Evolutionary conservation across 2,329 filamentous ascomycete genomes (phyloP).

Genomic region (Trichophyton equinum): DNA sequence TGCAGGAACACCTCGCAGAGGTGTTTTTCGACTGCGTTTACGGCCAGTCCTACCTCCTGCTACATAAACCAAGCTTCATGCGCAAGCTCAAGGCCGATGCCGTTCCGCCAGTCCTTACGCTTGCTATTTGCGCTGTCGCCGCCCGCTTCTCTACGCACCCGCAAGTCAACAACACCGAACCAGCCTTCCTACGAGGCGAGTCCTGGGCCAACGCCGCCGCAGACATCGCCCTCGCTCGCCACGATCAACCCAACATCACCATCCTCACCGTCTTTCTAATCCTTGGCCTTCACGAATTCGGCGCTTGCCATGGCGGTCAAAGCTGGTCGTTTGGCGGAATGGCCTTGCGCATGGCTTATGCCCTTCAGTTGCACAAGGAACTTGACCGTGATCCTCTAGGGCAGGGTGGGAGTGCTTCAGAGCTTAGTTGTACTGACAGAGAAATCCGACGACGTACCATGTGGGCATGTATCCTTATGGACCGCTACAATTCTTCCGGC

Average conservation of each 20-base stretch:
- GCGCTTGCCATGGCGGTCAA: constrained; percentile 86
- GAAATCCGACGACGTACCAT: constrained; percentile 88
- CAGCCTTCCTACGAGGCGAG: constrained; percentile 77
- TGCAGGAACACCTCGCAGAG: constrained; percentile 86
- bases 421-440: constrained; percentile 78
- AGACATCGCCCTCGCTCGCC: constrained; percentile 72
- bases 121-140: constrained; percentile 93
- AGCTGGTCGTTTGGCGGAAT: constrained; percentile 95
- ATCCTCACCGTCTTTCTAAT: constrained; percentile 84
- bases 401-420: constrained; percentile 45
- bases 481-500: constrained; percentile 91
- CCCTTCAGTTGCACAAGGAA: constrained; percentile 83
- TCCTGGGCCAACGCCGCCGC: constrained; percentile 81
- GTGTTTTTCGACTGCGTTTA: constrained; percentile 95
- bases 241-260: constrained; percentile 92
- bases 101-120: constrained; percentile 74
- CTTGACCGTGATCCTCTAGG: constrained; percentile 66
- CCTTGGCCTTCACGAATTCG: constrained; percentile 86
- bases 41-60: constrained; percentile 82
- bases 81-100: constrained; percentile 61
- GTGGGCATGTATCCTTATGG: constrained; percentile 98
- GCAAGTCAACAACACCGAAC: constrained; percentile 57
- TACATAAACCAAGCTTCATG: constrained; percentile 98
- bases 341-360: constrained; percentile 93
- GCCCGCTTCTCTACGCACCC: constrained; percentile 89